phyloP scores from a whole-genome alignment of 2,329 filamentous ascomycete species.

The Neonectria magnoliae region DNA sequence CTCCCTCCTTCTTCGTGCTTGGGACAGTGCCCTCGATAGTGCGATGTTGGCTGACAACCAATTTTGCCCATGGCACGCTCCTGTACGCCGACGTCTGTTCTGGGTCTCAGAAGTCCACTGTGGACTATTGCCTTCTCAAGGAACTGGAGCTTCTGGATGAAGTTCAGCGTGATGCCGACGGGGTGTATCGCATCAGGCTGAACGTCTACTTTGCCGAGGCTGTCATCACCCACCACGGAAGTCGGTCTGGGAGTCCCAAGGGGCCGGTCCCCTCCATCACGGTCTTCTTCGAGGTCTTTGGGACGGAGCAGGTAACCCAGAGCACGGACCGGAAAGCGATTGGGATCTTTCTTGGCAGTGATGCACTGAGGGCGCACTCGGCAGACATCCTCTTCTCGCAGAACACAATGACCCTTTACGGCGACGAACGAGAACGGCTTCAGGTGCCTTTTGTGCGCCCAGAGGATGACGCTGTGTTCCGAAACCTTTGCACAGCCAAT shows the following conservation, averaged over 20 bases:
- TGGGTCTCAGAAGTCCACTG: constrained; percentile 86
- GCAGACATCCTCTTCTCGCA: constrained; percentile 93
- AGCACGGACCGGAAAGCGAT: constrained; percentile 66
- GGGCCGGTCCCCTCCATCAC: constrained; percentile 77
- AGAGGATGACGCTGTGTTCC: constrained; percentile 85
- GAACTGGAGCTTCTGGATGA: constrained; percentile 77
- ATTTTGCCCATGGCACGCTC: constrained; percentile 88
- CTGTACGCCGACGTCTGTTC: constrained; percentile 93
- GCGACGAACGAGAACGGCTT: constrained; percentile 86
- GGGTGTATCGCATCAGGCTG: constrained; percentile 75
- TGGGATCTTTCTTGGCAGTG: constrained; percentile 89
- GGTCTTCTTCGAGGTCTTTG: constrained; percentile 79
- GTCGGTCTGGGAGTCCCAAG: constrained; percentile 77
- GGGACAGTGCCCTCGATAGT: constrained; percentile 94
- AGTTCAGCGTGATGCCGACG: constrained; percentile 72
- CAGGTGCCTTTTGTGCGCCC: constrained; percentile 92
- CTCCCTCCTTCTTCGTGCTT: constrained; percentile 84
- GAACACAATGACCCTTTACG: constrained; percentile 87
- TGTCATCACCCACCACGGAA: constrained; percentile 79
- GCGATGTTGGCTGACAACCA: constrained; percentile 91
- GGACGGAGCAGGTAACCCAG: constrained; percentile 57
- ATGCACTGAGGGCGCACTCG: constrained; percentile 84
- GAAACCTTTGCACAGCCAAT: constrained; percentile 74
- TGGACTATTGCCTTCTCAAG: constrained; percentile 79
- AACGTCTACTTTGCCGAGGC: constrained; percentile 92